Evolutionary conservation across 2,329 filamentous ascomycete species (phyloP), one percentile per base, ranked within the genome.

Genomic region (Thermothelomyces thermophilus): DNA sequence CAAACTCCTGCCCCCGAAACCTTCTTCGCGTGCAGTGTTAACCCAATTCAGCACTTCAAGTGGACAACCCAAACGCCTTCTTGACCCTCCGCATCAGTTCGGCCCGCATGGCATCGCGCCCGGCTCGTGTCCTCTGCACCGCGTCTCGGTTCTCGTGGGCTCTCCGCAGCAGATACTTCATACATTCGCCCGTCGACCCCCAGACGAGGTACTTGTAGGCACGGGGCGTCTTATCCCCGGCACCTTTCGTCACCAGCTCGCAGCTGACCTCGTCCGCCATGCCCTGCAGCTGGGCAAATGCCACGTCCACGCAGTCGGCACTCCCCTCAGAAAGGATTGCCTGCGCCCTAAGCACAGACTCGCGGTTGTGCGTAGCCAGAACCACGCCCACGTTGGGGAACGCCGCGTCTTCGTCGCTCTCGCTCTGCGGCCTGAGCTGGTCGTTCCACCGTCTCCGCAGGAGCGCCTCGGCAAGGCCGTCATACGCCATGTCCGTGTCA

Each of bases 211-310:
- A 86, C 69, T 86, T 86, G 68, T 80, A 84, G 2, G 73, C 73
- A 46, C 69, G 64, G 2, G 55, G 48, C 28, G 54, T 54, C 39
- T 43, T 52, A 9, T n/a, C 35, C 3, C 36, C 37, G 8, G 37
- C 34, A n/a, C 41, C 41, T n/a, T 40, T 47, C 8, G 59, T 57
- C 16, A 76, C 63, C 13, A 84, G 68, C 63, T 82, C 79, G 63
- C 80, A 83, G 64, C 84, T 89, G 46, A 97, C 82, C 64, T 96
- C 90, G 60, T 97, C 91, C 1, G 91, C 91, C 91, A 97, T 97
- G 35, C 91, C 90, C 71, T 91, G 86, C 1, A 96, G 78, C 70
- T 96, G 90, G 2, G 86, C 86, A 65, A 88, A 90, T 1, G 73
- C 70, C 2, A 77, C 65, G 37, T 76, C 72, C 2, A 66, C 9